These are phyloP conservation scores for Phytophthora citricola DNA, from an alignment of 352 stramenopile species.

Conservation along the genomic window DNA sequence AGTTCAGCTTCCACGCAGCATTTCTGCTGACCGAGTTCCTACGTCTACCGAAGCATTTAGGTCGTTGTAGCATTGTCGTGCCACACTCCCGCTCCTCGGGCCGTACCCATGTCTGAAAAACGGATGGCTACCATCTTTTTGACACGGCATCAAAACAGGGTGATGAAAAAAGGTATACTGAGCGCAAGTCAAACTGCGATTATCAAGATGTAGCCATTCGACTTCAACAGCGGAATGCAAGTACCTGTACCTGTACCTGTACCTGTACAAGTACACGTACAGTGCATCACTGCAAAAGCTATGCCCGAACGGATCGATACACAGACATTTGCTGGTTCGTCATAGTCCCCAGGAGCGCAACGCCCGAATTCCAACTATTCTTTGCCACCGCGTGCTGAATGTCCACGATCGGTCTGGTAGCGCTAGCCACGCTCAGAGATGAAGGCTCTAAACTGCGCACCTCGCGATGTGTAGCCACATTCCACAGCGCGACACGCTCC, in stretches of 20 bases:
- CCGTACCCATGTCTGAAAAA: conserved; percentile 21
- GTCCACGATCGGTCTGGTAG: conserved; percentile 32
- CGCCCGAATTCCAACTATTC: conserved; percentile 33
- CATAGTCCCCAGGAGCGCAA: conserved; percentile 45
- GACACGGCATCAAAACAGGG: conserved; percentile 7
- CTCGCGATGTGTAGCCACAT: conserved; percentile 30
- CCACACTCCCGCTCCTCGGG: neutral
- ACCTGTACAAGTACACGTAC: no score
- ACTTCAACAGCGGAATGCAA: conserved; percentile 4
- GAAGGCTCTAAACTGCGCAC: conserved; percentile 10
- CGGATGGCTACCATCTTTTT: conserved; percentile 20
- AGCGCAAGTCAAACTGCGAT: conserved; percentile 8
- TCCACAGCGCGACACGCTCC: conserved; percentile 33
- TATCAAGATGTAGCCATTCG: conserved; percentile 28
- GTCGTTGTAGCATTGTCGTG: conserved; percentile 20
- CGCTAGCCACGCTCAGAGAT: conserved; percentile 9
- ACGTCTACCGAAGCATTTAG: neutral
- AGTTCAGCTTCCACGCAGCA: neutral
- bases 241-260: no score
- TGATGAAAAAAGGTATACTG: neutral
- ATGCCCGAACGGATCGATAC: conserved; percentile 18
- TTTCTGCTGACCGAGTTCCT: neutral
- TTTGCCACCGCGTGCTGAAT: conserved; percentile 45
- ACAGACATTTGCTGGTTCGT: conserved; percentile 38
- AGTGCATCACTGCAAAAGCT: neutral